Evolutionary conservation across 1,284 basidiomycete species (phyloP).

Genomic region (Austroboletus niveus): DNA sequence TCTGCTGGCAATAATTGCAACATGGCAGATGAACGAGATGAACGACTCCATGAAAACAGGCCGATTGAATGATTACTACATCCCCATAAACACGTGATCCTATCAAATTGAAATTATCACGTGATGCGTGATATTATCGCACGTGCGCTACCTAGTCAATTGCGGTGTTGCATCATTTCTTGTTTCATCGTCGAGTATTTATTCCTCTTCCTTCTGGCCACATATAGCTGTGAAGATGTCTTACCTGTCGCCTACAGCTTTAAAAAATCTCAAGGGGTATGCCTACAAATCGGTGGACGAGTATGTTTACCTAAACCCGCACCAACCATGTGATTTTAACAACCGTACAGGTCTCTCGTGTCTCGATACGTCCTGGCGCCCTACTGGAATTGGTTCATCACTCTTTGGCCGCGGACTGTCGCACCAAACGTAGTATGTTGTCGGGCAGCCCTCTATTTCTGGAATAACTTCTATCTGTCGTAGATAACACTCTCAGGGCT

Average conservation of each 20-base stretch:
- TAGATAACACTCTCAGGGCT: conserved; percentile 87
- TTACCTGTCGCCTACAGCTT: conserved; percentile 54
- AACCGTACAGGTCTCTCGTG: conserved; percentile 56
- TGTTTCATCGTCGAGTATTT: not conserved
- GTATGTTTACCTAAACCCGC: conserved; percentile 39
- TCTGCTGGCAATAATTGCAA: conserved; percentile 48
- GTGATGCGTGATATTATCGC: conserved; percentile 1
- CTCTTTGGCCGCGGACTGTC: conserved; percentile 81
- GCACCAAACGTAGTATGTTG: conserved; percentile 87
- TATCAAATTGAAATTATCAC: conserved; percentile 2
- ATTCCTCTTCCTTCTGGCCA: not conserved
- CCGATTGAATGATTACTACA: too few species aligned
- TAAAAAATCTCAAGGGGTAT: conserved; percentile 67
- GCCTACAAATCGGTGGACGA: conserved; percentile 65
- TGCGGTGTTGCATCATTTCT: too few species aligned
- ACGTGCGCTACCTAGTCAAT: not conserved
- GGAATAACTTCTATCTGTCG: not conserved
- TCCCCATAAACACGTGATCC: too few species aligned
- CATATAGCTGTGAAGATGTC: conserved; percentile 34
- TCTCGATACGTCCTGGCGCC: conserved; percentile 84
- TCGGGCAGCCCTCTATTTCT: not conserved
- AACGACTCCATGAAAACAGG: not conserved
- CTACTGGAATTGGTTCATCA: conserved; percentile 95
- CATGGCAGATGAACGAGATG: conserved; percentile 22
- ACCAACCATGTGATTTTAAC: not conserved